Conservation (phyloP, 1,139 yeast genomes). For the Spathaspora sp. region DNA sequence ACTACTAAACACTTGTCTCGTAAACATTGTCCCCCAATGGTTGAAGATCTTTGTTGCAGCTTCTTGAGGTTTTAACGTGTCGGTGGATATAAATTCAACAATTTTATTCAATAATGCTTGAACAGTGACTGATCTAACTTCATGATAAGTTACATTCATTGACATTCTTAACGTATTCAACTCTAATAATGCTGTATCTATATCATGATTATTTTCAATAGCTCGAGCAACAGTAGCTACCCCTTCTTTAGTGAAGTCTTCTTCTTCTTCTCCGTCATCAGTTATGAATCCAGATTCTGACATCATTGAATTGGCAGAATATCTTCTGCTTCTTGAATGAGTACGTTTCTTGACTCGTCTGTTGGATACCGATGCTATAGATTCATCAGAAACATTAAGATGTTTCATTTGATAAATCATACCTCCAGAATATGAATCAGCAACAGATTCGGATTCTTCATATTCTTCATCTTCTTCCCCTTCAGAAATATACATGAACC, state of each 20-base stretch:
- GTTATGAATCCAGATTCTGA: constrained; percentile 38
- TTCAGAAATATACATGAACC: constrained; percentile 56
- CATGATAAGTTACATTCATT: constrained; percentile 92
- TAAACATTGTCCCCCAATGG: constrained; percentile 78
- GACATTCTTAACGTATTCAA: constrained; percentile 95
- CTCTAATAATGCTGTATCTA: constrained; percentile 90
- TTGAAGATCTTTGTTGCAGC: constrained; percentile 75
- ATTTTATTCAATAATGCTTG: constrained; percentile 70
- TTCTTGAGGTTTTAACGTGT: constrained; percentile 68
- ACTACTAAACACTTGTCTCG: constrained; percentile 76
- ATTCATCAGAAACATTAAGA: constrained; percentile 75
- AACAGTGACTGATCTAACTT: constrained; percentile 81
- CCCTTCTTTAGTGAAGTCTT: constrained; percentile 85
- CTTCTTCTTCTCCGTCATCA: constrained; percentile 76
- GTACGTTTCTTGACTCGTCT: constrained; percentile 33
- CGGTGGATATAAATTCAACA: constrained; percentile 70
- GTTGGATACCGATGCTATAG: constrained; percentile 62
- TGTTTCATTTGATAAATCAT: constrained; percentile 60
- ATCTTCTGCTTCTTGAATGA: constrained; percentile 31
- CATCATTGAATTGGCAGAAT: constrained; percentile 37
- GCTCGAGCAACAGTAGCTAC: constrained; percentile 92
- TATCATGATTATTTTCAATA: constrained; percentile 84
- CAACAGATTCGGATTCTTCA: constrained; percentile 34
- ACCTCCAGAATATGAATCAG: constrained; percentile 29
- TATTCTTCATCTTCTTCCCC: constrained; percentile 43